Conservation (phyloP, 83 land plant species). For the Picea engelmannii region DNA sequence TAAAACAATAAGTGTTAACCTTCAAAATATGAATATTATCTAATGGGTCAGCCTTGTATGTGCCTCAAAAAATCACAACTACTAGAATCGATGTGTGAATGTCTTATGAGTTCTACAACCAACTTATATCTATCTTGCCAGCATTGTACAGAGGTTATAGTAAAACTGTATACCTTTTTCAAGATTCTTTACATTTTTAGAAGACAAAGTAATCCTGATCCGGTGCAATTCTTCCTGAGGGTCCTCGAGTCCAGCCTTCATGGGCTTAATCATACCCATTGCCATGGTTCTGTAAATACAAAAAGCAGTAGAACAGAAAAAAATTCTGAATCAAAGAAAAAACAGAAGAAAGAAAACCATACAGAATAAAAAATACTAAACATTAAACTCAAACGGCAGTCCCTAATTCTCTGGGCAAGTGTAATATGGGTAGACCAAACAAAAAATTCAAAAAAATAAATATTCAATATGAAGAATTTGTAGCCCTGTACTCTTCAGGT, state of each 20-base stretch:
- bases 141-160: neutral
- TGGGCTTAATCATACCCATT: slow-evolving; percentile 58
- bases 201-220: slow-evolving; percentile 86
- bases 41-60: too few species aligned
- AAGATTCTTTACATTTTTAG: slow-evolving; percentile 90
- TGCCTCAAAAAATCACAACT: slow-evolving; percentile 1
- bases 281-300: slow-evolving; percentile 35
- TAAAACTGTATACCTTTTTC: slow-evolving; percentile 64
- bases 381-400: too few species aligned
- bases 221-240: slow-evolving; percentile 66
- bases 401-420: too few species aligned
- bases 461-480: too few species aligned
- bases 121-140: neutral
- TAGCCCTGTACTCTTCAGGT: too few species aligned
- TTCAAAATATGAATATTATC: neutral
- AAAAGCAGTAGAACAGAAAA: neutral
- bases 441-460: too few species aligned
- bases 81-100: neutral
- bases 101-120: neutral
- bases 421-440: too few species aligned
- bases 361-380: too few species aligned
- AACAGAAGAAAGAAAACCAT: too few species aligned
- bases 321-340: too few species aligned
- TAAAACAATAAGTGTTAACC: neutral
- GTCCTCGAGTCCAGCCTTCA: slow-evolving; percentile 79